phyloP scores from a whole-genome alignment of 441 rosid genomes.

The Aquilaria agallochum region DNA sequence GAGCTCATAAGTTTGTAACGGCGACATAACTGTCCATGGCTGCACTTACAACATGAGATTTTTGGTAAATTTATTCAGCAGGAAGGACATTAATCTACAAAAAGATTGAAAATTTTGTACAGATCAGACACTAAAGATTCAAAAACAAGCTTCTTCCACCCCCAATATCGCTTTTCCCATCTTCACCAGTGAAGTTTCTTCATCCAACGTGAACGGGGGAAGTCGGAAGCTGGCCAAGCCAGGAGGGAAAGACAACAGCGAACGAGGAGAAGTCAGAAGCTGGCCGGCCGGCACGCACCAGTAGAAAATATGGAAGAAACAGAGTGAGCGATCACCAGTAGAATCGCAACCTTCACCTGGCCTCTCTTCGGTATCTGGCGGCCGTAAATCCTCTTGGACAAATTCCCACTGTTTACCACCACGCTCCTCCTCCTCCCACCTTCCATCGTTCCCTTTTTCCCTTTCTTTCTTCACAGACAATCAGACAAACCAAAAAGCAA shows the following conservation, averaged over 20 bases:
- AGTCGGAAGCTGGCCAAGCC: too few species aligned
- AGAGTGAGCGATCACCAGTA: conserved; percentile 29
- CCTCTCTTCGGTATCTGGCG: conserved; percentile 43
- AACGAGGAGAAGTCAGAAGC: too few species aligned
- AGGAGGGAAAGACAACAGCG: too few species aligned
- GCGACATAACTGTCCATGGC: neutral
- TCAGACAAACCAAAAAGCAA: too few species aligned
- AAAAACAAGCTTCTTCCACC: neutral
- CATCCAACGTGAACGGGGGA: too few species aligned
- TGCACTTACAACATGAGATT: too few species aligned
- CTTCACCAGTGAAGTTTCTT: too few species aligned
- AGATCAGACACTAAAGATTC: neutral
- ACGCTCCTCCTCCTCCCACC: conserved; percentile 2
- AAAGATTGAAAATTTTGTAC: too few species aligned
- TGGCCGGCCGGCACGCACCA: neutral
- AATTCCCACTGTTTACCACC: conserved; percentile 4
- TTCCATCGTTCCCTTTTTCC: neutral
- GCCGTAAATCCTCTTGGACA: conserved; percentile 14
- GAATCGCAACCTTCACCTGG: conserved; percentile 31
- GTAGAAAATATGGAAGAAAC: conserved; percentile 26
- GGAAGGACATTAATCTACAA: too few species aligned
- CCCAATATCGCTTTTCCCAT: too few species aligned
- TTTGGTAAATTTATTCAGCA: too few species aligned
- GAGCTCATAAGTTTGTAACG: neutral
- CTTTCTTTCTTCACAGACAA: too few species aligned